Evolutionary conservation across 1,284 basidiomycete species (phyloP), one percentile per base, ranked within the genome.

Genomic region (Tausonia pullulans): DNA sequence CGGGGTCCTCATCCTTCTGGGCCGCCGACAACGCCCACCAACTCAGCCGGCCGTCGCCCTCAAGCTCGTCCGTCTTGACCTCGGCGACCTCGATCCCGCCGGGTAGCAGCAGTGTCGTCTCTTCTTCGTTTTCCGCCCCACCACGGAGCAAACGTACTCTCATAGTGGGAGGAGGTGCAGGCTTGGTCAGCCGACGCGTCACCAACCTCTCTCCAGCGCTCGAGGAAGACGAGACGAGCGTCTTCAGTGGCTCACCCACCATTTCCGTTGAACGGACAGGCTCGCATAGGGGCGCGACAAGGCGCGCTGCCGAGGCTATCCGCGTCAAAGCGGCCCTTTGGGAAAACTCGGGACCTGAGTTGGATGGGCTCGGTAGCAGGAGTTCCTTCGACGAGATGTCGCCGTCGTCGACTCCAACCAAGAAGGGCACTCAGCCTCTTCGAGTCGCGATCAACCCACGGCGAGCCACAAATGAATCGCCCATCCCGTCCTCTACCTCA

Each of bases 151-250:
- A 62, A 4, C 14, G 44, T 7, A 10, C 10, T 5, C 14, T 55
- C 13, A 55, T 55, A 27, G 11, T 46, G 41, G 41, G 48, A 4
- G 41, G 27, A 41, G 40, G 55, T 4, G 64, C 54, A 4, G 56
- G 54, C 8, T 54, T 57, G 3, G 59, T 57, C 6, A 45, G 50
- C 2, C 14, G 41, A 10, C 13, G 50, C 45, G 54, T 65, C 10
- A 49, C 44, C 43, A 44, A 58, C 43, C 61, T 65, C 55, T 57
- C 52, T n/a, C 64, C 64, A n/a, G 61, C 41, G 60, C 56, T 61
- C 48, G 64, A 65, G 54, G 64, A 65, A 55, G 64, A 65, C 50
- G 64, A 65, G 41, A 50, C 40, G 8, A 55, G 60, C 11, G 49
- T 58, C 46, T 65, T 65, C 49, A 52, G 51, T 14, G 40, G 39